Conservation (phyloP, 306 rosid species). For the Datisca glomerata region DNA sequence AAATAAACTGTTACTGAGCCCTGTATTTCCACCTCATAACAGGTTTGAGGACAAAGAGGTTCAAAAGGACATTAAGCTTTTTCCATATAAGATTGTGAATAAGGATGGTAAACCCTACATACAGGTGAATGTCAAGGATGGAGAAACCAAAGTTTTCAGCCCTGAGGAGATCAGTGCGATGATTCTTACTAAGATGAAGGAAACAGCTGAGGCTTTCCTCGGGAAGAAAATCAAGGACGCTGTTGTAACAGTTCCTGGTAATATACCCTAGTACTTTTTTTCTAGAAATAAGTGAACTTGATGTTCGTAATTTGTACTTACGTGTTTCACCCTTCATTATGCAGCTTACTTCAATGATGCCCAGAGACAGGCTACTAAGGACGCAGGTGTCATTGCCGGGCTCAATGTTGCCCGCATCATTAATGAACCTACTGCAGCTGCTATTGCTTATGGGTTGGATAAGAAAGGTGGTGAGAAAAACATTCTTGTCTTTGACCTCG, state of each 20-base stretch:
- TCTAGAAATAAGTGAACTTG: background rate
- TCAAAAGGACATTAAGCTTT: constrained; percentile 75
- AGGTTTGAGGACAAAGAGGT: constrained; percentile 93
- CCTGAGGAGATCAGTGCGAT: constrained; percentile 97
- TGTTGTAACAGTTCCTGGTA: constrained; percentile 95
- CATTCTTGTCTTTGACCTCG: constrained; percentile 95
- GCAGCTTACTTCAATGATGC: constrained; percentile 98
- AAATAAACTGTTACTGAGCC: constrained; percentile 5
- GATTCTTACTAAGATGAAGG: constrained; percentile 85
- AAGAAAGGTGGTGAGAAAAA: constrained; percentile 99
- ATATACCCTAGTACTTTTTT: constrained; percentile 1
- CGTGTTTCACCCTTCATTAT: constrained; percentile 8
- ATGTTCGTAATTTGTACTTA: background rate
- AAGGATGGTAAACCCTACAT: constrained; percentile 97
- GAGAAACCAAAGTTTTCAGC: constrained; percentile 92
- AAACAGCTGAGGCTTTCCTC: constrained; percentile 94
- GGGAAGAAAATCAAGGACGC: constrained; percentile 88
- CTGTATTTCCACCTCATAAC: too few species aligned
- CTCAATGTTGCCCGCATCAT: constrained; percentile 95
- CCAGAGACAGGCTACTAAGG: constrained; percentile 99
- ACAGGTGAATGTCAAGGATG: constrained; percentile 74
- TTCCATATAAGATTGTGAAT: constrained; percentile 90
- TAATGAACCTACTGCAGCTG: constrained; percentile 97
- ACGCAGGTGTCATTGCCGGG: constrained; percentile 91
- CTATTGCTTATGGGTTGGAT: constrained; percentile 95